phyloP scores from a whole-genome alignment of 2,329 filamentous ascomycete species.

The Diplodia scrobiculata region DNA sequence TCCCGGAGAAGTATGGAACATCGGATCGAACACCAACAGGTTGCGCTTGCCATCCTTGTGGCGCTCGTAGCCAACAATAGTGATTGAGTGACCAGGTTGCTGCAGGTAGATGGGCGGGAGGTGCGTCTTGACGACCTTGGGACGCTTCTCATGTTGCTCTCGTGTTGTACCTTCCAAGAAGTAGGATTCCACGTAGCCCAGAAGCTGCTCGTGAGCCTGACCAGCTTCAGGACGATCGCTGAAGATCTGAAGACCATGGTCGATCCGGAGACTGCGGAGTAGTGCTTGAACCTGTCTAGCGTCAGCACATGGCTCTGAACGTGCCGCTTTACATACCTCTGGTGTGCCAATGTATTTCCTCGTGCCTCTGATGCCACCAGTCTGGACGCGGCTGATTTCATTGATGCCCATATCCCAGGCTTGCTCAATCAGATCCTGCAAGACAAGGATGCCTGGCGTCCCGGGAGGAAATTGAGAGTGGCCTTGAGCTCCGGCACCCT shows the following conservation, averaged over 20 bases:
- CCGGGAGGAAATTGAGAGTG: conserved; percentile 60
- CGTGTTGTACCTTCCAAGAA: conserved; percentile 55
- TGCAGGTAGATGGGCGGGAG: conserved; percentile 89
- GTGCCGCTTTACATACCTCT: conserved; percentile 61
- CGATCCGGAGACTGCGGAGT: conserved; percentile 68
- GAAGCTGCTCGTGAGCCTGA: conserved; percentile 58
- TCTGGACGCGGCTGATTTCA: conserved; percentile 71
- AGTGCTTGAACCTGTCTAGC: conserved; percentile 72
- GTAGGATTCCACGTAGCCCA: conserved; percentile 71
- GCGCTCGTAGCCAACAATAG: conserved; percentile 81
- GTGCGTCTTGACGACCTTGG: conserved; percentile 68
- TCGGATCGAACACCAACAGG: conserved; percentile 85
- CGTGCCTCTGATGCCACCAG: conserved; percentile 82
- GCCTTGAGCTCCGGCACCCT: conserved; percentile 60
- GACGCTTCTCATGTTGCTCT: conserved; percentile 37
- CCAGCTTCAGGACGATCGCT: conserved; percentile 52
- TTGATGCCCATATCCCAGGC: conserved; percentile 90
- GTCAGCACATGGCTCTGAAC: conserved; percentile 26
- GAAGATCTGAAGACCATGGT: conserved; percentile 56
- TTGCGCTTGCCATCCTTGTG: conserved; percentile 64
- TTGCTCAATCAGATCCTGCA: conserved; percentile 83
- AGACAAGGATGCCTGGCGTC: conserved; percentile 74
- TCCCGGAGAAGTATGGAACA: conserved; percentile 68
- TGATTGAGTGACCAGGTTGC: conserved; percentile 86
- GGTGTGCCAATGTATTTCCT: conserved; percentile 94